These are phyloP conservation scores for Excoecaria cochinchinensis DNA, from an alignment of 345 rosid genomes.

Conservation along the genomic window DNA sequence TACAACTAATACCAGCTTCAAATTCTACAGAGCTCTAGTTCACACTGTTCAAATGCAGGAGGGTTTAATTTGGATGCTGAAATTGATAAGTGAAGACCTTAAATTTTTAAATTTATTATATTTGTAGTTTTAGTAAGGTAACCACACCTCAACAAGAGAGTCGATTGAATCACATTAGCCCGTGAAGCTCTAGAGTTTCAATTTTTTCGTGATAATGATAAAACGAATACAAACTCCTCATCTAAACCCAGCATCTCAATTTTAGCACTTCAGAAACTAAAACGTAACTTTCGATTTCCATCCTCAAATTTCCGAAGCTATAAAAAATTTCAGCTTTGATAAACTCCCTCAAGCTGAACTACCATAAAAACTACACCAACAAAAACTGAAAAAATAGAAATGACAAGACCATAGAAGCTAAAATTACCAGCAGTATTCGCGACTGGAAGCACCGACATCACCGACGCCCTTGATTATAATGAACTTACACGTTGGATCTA, in stretches of 20 bases:
- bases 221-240: background rate
- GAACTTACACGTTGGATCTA: constrained; percentile 47
- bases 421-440: constrained; percentile 38
- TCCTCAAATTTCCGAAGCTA: background rate
- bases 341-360: background rate
- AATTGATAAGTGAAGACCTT: background rate
- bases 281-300: background rate
- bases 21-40: background rate
- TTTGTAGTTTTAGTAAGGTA: background rate
- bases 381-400: background rate
- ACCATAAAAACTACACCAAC: constrained; percentile 10
- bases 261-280: background rate
- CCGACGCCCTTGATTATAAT: constrained; percentile 40
- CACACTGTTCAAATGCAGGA: constrained; percentile 1
- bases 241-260: background rate
- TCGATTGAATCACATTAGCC: background rate
- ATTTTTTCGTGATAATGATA: background rate
- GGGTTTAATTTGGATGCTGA: background rate
- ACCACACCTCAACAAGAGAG: background rate
- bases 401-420: background rate
- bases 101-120: background rate
- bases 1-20: background rate
- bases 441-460: constrained; percentile 55
- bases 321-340: background rate
- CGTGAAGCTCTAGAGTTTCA: background rate